Evolutionary conservation across 176 grass and related monocot species (phyloP).

Genomic region (Chrysopogon serrulatus): DNA sequence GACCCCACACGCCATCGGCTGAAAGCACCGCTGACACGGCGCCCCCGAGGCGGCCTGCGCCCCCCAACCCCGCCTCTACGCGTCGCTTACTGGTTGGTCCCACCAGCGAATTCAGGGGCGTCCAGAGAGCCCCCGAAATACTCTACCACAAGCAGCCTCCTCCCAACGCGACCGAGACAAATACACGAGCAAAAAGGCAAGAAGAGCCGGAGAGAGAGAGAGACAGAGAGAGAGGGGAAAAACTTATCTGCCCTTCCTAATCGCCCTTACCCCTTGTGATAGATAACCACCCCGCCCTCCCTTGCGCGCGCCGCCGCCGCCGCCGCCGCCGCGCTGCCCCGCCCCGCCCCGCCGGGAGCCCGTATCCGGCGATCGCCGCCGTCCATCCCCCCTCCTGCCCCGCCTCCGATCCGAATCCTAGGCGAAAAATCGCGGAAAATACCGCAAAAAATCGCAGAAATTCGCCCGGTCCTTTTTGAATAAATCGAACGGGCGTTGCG

Average conservation of each 20-base stretch:
- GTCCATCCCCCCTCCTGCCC: background rate
- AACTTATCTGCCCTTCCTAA: conserved; percentile 61
- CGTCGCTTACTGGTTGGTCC: conserved; percentile 29
- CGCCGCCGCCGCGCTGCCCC: conserved; percentile 17
- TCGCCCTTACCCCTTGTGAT: conserved; percentile 36
- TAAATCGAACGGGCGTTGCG: conserved; percentile 38
- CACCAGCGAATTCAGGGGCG: conserved; percentile 20
- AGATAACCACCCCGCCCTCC: conserved; percentile 43
- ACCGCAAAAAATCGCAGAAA: conserved; percentile 34
- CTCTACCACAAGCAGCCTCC: background rate
- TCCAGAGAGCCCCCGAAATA: conserved; percentile 17
- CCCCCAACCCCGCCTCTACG: background rate
- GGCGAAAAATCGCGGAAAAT: conserved; percentile 37
- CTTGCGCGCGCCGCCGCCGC: conserved; percentile 42
- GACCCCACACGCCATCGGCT: background rate
- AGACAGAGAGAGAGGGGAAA: conserved; percentile 12
- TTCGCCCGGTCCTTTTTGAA: conserved; percentile 26
- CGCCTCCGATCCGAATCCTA: conserved; percentile 30
- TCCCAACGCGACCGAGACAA: background rate
- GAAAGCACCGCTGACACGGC: background rate
- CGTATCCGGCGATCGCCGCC: conserved; percentile 42
- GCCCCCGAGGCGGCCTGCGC: background rate
- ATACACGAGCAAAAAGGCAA: conserved; percentile 23
- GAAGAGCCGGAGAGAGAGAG: background rate
- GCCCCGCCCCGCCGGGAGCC: background rate